Evolutionary conservation across 1,284 basidiomycete genomes (phyloP).

Genomic region (Trichosporon ovoides): DNA sequence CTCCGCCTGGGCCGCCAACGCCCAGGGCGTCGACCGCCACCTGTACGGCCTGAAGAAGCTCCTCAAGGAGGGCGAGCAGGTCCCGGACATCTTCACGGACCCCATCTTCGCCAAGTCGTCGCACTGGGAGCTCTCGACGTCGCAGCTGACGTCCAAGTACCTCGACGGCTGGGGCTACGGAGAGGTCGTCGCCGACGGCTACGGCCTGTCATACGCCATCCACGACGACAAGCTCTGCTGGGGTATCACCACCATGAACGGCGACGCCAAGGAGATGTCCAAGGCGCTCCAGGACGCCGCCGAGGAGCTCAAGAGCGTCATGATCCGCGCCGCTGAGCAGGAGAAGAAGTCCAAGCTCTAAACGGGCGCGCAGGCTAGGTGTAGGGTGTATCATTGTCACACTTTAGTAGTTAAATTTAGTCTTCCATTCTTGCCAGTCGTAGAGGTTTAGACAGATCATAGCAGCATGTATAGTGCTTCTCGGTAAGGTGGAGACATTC

Average conservation of each 20-base stretch:
- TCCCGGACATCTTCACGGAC: conserved; percentile 77
- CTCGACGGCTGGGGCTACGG: conserved; percentile 97
- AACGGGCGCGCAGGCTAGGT: background rate
- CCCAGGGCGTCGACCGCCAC: conserved; percentile 91
- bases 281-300: conserved; percentile 73
- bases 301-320: conserved; percentile 66
- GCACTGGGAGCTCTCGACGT: conserved; percentile 92
- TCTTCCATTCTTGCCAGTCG: background rate
- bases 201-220: conserved; percentile 88
- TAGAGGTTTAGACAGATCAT: conserved; percentile 6
- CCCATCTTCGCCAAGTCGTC: conserved; percentile 63
- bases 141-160: conserved; percentile 74
- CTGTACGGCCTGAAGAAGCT: conserved; percentile 88
- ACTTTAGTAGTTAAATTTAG: conserved; percentile 3
- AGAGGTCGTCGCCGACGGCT: conserved; percentile 89
- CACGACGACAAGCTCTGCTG: conserved; percentile 82
- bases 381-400: conserved; percentile 2
- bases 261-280: conserved; percentile 59
- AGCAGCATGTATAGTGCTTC: conserved; percentile 1
- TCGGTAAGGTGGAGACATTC: background rate
- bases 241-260: conserved; percentile 80
- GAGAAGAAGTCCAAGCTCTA: conserved; percentile 26
- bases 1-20: conserved; percentile 84
- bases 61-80: conserved; percentile 65
- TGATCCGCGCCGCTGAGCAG: conserved; percentile 58